These are phyloP conservation scores for Fennellomyces sp. DNA, from an alignment of 371 early-diverging fungal species.

Conservation along the genomic window DNA sequence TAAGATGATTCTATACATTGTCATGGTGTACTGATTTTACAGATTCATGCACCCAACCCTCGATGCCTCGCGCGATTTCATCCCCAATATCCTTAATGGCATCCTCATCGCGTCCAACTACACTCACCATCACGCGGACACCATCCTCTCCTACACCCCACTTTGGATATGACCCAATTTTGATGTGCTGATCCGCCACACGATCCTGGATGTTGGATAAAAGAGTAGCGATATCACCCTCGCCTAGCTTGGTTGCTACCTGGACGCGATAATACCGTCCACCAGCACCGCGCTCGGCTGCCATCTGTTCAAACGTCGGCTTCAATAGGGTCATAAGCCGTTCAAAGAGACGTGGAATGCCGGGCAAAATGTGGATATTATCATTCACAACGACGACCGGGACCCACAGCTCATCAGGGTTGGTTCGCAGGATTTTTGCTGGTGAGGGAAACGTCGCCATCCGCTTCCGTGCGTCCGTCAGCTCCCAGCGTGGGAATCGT, in stretches of 20 bases:
- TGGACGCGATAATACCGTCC: constrained; percentile 51
- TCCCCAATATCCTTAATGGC: constrained; percentile 14
- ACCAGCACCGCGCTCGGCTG: constrained; percentile 14
- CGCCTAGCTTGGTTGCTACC: constrained; percentile 56
- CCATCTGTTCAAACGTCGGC: constrained; percentile 26
- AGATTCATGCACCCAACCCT: no score
- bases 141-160: constrained; percentile 44
- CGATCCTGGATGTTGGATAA: constrained; percentile 51
- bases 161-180: constrained; percentile 73
- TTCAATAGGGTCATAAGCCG: constrained; percentile 40
- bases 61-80: neutral
- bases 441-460: constrained; percentile 71
- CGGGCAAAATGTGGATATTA: constrained; percentile 77
- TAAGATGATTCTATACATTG: no score
- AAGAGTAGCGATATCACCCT: constrained; percentile 59
- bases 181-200: constrained; percentile 44
- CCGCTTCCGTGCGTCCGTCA: constrained; percentile 58
- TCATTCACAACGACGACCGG: constrained; percentile 16
- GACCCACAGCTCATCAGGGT: constrained; percentile 61
- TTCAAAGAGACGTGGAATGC: constrained; percentile 70
- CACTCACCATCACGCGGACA: constrained; percentile 49
- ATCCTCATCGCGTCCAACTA: constrained; percentile 48
- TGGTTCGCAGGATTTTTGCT: constrained; percentile 47
- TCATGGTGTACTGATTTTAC: no score
- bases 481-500: constrained; percentile 26